Percentiles rank a stretch among this genome's conserved stretches.
These are phyloP conservation scores for Geotrichum phurueaensis DNA, from an alignment of 1,139 yeast species.

Conservation along the genomic window DNA sequence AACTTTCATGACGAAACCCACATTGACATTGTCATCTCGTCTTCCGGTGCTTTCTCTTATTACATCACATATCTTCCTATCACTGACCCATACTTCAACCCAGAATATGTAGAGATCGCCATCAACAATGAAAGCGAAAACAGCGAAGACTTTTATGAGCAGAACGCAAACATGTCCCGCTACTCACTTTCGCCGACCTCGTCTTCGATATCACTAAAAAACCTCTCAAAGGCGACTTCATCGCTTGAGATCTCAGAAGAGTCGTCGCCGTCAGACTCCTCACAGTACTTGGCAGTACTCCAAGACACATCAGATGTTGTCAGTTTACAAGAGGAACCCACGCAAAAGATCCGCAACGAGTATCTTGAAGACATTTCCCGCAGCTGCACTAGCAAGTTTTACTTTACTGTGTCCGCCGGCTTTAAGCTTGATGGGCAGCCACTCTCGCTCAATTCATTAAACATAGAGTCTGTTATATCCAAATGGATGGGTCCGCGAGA, in stretches of 20 bases:
- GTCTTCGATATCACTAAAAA: not conserved
- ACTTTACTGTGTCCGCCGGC: conserved; percentile 79
- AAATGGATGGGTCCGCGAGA: conserved; percentile 76
- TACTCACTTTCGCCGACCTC: not conserved
- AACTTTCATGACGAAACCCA: conserved; percentile 44
- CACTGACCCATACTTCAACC: conserved; percentile 21
- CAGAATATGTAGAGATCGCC: not conserved
- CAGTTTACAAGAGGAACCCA: conserved; percentile 13
- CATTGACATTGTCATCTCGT: conserved; percentile 54
- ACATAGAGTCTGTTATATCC: conserved; percentile 79
- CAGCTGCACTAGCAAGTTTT: conserved; percentile 48
- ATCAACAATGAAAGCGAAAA: not conserved
- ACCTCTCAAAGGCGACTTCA: not conserved
- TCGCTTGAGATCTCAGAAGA: not conserved
- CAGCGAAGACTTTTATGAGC: not conserved
- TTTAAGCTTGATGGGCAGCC: conserved; percentile 51
- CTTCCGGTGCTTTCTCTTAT: conserved; percentile 76
- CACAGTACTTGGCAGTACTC: not conserved
- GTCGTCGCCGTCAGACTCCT: not conserved
- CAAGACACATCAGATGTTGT: conserved; percentile 13
- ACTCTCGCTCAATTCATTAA: conserved; percentile 72
- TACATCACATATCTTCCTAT: conserved; percentile 32
- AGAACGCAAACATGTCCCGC: not conserved
- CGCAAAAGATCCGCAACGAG: conserved; percentile 9
- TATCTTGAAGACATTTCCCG: conserved; percentile 10